Base-by-base conservation (phyloP, 164 flowering plant genomes). In the Vitis amurensis region DNA sequence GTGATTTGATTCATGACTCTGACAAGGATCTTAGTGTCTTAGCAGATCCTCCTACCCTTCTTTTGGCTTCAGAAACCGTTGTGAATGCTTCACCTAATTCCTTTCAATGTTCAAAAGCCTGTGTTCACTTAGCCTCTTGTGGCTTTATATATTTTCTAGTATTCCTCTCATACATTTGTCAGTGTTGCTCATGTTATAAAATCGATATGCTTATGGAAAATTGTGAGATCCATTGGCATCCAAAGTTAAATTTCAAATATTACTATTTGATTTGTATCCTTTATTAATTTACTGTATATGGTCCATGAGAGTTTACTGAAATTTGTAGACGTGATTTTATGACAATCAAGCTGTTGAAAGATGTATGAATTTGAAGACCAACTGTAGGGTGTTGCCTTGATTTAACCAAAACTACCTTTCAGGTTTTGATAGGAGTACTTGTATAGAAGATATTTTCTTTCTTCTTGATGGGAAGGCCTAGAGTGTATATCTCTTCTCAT, bases 11-110 rank as follows among this genome's bases (percentile, higher is more conserved):
- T 44, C 12, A 49, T 11, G 52, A 55, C 70, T 55, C 31, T 37
- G 29, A 13, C 11, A 51, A 23, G 57, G 68, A 59, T 68, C 71
- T 50, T 59, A 15, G 60, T 68, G 64, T 23, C 57, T 59, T 27
- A 58, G 19, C 8, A 61, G 64, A 37, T 61, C 50, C 50, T 37
- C 12, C 37, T 23, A 23, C 27, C 10, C 57, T 50, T 23, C 12
- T 27, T 67, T 60, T 67, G 48, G 50, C 44, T 19, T 60, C 49
- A 10, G 51, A 63, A 70, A 63, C 11, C 17, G 10, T 1, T 15
- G 59, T 60, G 16, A 44, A 17, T 69, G 65, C 58, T 37, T 51
- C 72, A 27, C 8, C 37, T 53, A 50, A 60, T 48, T 61, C 27
- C 61, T 51, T 66, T 2, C 30, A 55, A n/a, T 31, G 61, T 37